Base-by-base conservation (phyloP, 1,284 basidiomycete species). In the Trichosporon coremiiforme region DNA sequence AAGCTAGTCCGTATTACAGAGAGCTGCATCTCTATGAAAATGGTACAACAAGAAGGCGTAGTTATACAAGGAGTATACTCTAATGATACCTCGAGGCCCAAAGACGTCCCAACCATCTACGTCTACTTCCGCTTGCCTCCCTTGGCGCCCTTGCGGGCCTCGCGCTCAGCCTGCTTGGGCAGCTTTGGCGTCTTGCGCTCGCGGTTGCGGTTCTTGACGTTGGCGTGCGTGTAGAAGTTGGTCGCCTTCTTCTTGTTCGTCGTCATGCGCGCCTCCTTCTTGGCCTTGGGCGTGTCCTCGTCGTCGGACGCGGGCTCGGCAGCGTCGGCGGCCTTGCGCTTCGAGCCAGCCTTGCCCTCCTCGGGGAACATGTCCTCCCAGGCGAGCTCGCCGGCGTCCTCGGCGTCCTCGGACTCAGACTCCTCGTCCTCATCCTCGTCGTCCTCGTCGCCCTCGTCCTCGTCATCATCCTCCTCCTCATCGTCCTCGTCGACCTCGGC, bases 171-270 rank as follows among this genome's bases (percentile, higher is more conserved):
- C 66, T 68, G 70, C 35, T 72, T 73, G 7, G 71, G 68, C 17
- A 66, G 68, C 71, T 79, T 79, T 63, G 83, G 83, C 33, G 78
- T 71, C 71, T 83, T 82, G 45, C 81, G 76, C 12, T 83, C 82
- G 64, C 84, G 75, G 76, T 85, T 94, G 81, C 91, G 92, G 85
- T 94, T 95, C 86, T 95, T 95, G 78, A 95, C 93, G 77, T 95
- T 95, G 71, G 91, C 88, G 64, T 81, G 87, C 7, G 90, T 89
- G 85, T 94, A 98, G 86, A 95, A 99, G 85, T 98, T 98, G 70
- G 88, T 87, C 17, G 93, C 89, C 84, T 94, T 95, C 85, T 90
- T 90, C 91, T 96, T 97, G 86, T 90, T 93, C 1, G 94, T 96
- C 75, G 88, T 95, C 91, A 94, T 91, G 25, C 94, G 90, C 33